Conservation (phyloP, 257 asterid genomes). For the Verbascum thapsus region DNA sequence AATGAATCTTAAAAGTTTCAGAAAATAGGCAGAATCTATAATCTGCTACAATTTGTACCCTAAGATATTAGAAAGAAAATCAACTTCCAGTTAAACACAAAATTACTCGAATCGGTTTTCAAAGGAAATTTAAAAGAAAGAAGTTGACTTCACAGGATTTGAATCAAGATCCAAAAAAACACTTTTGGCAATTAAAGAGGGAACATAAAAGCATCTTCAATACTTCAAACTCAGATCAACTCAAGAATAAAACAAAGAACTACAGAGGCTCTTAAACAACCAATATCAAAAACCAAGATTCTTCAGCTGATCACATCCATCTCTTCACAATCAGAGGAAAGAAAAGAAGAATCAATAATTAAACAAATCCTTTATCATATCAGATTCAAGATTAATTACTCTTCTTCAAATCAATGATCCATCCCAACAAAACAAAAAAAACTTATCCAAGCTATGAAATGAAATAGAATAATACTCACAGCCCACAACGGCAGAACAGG, state of each 20-base stretch:
- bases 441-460: not conserved
- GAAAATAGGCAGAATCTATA: not conserved
- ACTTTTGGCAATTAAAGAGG: conserved; percentile 1
- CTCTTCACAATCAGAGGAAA: conserved; percentile 1
- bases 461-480: conserved; percentile 46
- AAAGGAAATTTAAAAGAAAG: not conserved
- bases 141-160: conserved; percentile 4
- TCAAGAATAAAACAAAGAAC: conserved; percentile 5
- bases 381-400: conserved; percentile 1
- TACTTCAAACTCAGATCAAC: conserved; percentile 9
- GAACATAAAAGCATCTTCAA: not conserved
- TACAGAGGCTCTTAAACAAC: conserved; percentile 3
- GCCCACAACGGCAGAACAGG: conserved; percentile 83
- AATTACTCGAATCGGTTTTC: not conserved
- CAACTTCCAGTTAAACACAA: conserved; percentile 3
- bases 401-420: conserved; percentile 13
- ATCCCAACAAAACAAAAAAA: not conserved
- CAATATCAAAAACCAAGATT: conserved; percentile 2
- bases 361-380: not conserved
- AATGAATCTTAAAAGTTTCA: not conserved
- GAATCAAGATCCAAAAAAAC: not conserved
- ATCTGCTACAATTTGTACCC: not conserved
- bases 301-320: conserved; percentile 13
- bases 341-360: not conserved
- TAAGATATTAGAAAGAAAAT: not conserved